Conservation (phyloP, 352 stramenopile species). For the Achlya hypogyna region DNA sequence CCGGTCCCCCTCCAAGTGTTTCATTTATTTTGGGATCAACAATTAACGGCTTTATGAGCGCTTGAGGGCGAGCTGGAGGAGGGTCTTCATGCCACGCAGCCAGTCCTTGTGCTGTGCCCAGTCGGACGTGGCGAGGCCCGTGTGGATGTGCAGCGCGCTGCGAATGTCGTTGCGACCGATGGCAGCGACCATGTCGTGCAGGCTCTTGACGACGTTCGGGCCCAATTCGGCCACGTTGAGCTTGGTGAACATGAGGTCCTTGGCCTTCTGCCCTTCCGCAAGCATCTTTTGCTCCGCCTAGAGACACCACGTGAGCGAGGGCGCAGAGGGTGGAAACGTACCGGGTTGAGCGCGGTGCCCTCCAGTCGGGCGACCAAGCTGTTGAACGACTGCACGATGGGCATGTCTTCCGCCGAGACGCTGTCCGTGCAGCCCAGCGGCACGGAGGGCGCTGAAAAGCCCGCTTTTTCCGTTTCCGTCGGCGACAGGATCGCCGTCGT, state of each 20-base stretch:
- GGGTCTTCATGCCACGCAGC: constrained; percentile 94
- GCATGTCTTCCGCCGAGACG: constrained; percentile 57
- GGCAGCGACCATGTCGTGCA: constrained; percentile 74
- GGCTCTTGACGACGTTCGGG: constrained; percentile 49
- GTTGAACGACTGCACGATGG: constrained; percentile 75
- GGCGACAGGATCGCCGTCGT: constrained; percentile 56
- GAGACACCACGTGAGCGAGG: neutral
- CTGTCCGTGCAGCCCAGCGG: constrained; percentile 56
- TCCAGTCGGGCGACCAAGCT: constrained; percentile 66
- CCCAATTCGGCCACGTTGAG: constrained; percentile 72
- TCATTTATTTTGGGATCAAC: neutral
- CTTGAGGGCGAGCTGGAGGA: constrained; percentile 92
- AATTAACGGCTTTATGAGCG: constrained; percentile 64
- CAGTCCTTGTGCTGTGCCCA: constrained; percentile 97
- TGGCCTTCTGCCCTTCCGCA: constrained; percentile 74
- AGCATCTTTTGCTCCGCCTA: constrained; percentile 85
- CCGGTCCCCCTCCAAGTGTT: constrained; percentile 3
- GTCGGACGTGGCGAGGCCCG: constrained; percentile 85
- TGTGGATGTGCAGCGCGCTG: constrained; percentile 78
- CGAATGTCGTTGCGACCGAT: constrained; percentile 74
- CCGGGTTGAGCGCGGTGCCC: constrained; percentile 68
- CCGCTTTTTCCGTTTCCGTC: constrained; percentile 15
- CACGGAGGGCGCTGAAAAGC: constrained; percentile 19
- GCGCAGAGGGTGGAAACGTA: constrained; percentile 25
- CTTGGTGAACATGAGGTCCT: constrained; percentile 83